phyloP scores from a whole-genome alignment of 1,139 yeast species.

The Candida sp. region DNA sequence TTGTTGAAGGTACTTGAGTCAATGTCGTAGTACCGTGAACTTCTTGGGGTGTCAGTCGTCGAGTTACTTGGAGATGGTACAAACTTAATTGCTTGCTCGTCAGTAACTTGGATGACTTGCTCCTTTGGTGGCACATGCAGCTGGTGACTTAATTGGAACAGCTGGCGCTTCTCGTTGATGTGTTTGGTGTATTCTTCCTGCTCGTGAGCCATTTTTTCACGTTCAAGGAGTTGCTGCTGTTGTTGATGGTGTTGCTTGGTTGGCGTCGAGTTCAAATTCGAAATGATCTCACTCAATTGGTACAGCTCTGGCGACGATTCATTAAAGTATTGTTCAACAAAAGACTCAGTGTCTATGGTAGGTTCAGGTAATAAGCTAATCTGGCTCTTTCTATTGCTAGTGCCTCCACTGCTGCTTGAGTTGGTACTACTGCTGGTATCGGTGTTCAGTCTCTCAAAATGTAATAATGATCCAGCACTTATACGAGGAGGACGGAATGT shows the following conservation, averaged over 20 bases:
- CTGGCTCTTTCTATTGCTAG: slow-evolving; percentile 9
- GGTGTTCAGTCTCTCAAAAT: slow-evolving; percentile 6
- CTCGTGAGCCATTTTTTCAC: slow-evolving; percentile 3
- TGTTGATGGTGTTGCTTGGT: slow-evolving; percentile 4
- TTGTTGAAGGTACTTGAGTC: slow-evolving; percentile 20
- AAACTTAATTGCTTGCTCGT: slow-evolving; percentile 9
- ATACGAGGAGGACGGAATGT: slow-evolving; percentile 3
- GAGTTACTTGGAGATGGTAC: slow-evolving; percentile 6
- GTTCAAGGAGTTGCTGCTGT: slow-evolving; percentile 3
- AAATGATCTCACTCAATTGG: slow-evolving; percentile 7
- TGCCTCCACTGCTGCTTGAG: slow-evolving; percentile 5
- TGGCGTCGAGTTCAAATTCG: slow-evolving; percentile 6
- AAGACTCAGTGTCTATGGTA: slow-evolving; percentile 15
- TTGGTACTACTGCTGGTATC: slow-evolving; percentile 5
- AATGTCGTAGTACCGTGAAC: slow-evolving; percentile 12
- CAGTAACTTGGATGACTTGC: slow-evolving; percentile 6
- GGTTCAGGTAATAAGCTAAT: slow-evolving; percentile 16
- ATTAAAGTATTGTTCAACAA: slow-evolving; percentile 13
- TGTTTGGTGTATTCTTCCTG: slow-evolving; percentile 3
- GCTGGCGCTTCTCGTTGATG: slow-evolving; percentile 3
- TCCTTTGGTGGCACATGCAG: neutral
- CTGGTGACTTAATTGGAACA: slow-evolving; percentile 3
- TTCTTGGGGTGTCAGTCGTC: slow-evolving; percentile 10
- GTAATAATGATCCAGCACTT: slow-evolving; percentile 7
- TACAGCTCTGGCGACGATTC: slow-evolving; percentile 14